Conservation (phyloP, 148 eudicot genomes). For the Drosera capensis region DNA sequence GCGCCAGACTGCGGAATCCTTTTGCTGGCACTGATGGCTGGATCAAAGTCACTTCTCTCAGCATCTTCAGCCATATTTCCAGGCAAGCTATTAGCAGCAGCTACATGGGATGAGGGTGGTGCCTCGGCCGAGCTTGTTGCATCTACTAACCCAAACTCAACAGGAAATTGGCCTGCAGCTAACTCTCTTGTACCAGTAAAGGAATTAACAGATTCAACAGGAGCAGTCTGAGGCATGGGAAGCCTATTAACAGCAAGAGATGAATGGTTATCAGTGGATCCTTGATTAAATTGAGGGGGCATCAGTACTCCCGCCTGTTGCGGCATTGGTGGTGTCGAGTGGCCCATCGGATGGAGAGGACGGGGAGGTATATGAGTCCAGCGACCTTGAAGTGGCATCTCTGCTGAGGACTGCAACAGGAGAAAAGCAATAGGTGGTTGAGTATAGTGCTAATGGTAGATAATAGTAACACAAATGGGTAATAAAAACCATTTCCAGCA, state of each 20-base stretch:
- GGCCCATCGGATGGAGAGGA: constrained; percentile 35
- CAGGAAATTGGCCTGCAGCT: constrained; percentile 24
- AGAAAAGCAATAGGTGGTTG: not conserved
- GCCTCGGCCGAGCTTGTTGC: constrained; percentile 16
- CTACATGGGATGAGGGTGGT: constrained; percentile 15
- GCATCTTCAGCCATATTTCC: constrained; percentile 19
- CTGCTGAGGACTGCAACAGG: constrained; percentile 42
- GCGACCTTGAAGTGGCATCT: constrained; percentile 54
- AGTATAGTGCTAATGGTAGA: too few relatives aligned
- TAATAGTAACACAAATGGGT: too few relatives aligned
- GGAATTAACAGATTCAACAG: constrained; percentile 18
- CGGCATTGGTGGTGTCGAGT: constrained; percentile 49
- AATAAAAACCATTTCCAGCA: too few relatives aligned
- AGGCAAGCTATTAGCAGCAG: constrained; percentile 13
- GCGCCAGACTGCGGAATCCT: constrained; percentile 16
- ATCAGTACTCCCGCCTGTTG: constrained; percentile 34
- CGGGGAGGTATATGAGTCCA: constrained; percentile 69
- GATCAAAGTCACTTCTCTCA: constrained; percentile 13
- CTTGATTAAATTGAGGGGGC: constrained; percentile 37
- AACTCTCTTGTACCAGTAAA: constrained; percentile 21
- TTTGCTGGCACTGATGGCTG: constrained; percentile 14
- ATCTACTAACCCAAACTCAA: constrained; percentile 33
- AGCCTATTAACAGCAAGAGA: constrained; percentile 37
- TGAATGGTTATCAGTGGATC: constrained; percentile 27
- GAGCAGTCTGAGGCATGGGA: constrained; percentile 28